Conservation (phyloP, 2,329 filamentous ascomycete species). For the Curvularia spicifera region DNA sequence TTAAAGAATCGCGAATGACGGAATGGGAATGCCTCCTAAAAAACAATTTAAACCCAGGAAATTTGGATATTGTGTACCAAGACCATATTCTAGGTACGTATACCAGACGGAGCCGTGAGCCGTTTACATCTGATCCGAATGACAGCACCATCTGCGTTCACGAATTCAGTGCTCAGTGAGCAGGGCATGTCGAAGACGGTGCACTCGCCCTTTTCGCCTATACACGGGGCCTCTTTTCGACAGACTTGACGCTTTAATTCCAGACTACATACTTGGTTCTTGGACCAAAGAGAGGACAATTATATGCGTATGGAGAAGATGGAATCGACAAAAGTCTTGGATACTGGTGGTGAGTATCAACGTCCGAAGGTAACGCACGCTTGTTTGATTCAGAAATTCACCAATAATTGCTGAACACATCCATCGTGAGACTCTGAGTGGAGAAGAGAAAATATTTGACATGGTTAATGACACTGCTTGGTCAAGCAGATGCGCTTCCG, state of each 20-base stretch:
- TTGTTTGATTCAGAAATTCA: neutral
- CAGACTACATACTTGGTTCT: neutral
- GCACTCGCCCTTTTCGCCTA: constrained; percentile 2
- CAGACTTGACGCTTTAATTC: neutral
- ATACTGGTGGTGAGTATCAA: neutral
- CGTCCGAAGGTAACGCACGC: neutral
- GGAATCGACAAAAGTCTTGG: neutral
- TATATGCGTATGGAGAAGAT: constrained; percentile 4
- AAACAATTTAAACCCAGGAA: neutral
- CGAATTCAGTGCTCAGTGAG: neutral
- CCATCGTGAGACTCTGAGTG: neutral
- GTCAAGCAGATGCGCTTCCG: neutral
- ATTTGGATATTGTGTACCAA: constrained; percentile 2
- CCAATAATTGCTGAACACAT: neutral
- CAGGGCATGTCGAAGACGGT: neutral
- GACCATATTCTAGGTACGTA: neutral
- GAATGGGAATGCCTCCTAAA: neutral
- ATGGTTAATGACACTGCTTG: neutral
- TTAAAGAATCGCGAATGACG: neutral
- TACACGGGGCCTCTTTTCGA: neutral
- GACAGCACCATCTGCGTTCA: neutral
- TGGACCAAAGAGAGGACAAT: neutral
- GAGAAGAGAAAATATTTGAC: neutral
- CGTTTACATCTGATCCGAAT: neutral
- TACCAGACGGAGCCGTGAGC: constrained; percentile 2